Evolutionary conservation across 2,329 filamentous ascomycete species (phyloP).

Genomic region (Malbranchea zuffiana): DNA sequence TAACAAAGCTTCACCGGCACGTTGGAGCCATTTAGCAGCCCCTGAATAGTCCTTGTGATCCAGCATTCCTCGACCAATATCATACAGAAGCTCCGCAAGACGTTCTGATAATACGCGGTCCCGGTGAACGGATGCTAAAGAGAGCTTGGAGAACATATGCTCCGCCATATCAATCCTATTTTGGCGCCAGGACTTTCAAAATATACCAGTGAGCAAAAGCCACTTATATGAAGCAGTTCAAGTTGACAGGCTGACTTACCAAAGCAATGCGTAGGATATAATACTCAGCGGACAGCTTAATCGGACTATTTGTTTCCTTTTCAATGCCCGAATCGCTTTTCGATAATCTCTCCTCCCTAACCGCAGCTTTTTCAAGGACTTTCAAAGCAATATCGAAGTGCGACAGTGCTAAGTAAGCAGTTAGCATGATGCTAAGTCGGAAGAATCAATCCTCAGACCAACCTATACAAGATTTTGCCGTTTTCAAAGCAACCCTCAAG

Average conservation of each 20-base stretch:
- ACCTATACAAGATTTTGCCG: conserved; percentile 53
- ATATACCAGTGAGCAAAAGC: neutral
- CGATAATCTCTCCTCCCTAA: conserved; percentile 38
- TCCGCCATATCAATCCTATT: conserved; percentile 64
- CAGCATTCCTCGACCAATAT: conserved; percentile 56
- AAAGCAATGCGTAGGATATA: conserved; percentile 54
- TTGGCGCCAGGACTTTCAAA: conserved; percentile 59
- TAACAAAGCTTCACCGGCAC: conserved; percentile 45
- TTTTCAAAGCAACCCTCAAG: conserved; percentile 57
- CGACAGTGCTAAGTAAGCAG: conserved; percentile 33
- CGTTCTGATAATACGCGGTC: conserved; percentile 47
- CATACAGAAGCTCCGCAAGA: conserved; percentile 57
- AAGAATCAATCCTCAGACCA: conserved; percentile 25
- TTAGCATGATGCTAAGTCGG: conserved; percentile 12
- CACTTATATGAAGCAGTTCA: neutral
- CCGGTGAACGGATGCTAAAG: conserved; percentile 28
- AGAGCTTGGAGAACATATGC: conserved; percentile 57
- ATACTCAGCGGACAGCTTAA: conserved; percentile 45
- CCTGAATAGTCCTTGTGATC: conserved; percentile 42
- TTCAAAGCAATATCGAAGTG: conserved; percentile 49
- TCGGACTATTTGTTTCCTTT: conserved; percentile 12
- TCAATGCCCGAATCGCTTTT: conserved; percentile 11
- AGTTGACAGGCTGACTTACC: conserved; percentile 37
- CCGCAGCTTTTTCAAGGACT: conserved; percentile 53
- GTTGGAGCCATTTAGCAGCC: conserved; percentile 62